Evolutionary conservation across 2,329 filamentous ascomycete species (phyloP).

Genomic region (Aspergillus aculeatus): DNA sequence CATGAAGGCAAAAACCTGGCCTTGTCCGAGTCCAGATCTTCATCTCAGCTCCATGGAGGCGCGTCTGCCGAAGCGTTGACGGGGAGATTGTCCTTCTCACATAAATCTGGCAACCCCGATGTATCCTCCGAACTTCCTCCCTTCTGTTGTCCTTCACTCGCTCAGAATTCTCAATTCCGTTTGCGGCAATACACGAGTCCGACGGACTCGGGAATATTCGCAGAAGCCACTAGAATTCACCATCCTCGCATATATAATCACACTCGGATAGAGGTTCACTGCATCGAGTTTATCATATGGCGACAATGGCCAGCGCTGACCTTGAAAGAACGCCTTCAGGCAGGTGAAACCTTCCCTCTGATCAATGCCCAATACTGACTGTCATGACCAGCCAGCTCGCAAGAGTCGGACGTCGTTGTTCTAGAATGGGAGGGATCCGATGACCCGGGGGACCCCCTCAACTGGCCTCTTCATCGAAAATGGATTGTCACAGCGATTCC

Average conservation of each 20-base stretch:
- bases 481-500: slow-evolving; percentile 19
- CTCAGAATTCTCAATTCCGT: not conserved
- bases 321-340: not conserved
- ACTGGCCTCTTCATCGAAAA: slow-evolving; percentile 20
- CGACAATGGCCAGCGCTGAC: not conserved
- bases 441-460: slow-evolving; percentile 20
- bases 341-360: not conserved
- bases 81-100: not conserved
- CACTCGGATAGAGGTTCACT: not conserved
- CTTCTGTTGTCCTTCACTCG: not conserved
- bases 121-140: not conserved
- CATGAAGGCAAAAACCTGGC: not conserved
- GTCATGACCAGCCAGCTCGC: not conserved
- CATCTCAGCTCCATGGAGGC: not conserved
- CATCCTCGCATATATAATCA: not conserved
- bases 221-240: not conserved
- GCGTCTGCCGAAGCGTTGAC: too few relatives aligned
- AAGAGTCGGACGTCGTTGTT: not conserved
- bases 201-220: not conserved
- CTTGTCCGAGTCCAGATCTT: not conserved
- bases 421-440: slow-evolving; percentile 27
- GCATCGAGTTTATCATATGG: not conserved
- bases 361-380: not conserved
- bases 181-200: not conserved
- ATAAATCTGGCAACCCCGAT: not conserved